A percentile compares a stretch with the other conserved stretches of the same genome.
Conservation (phyloP, 1,284 basidiomycete species). For the Lignosus rhinocerotis region DNA sequence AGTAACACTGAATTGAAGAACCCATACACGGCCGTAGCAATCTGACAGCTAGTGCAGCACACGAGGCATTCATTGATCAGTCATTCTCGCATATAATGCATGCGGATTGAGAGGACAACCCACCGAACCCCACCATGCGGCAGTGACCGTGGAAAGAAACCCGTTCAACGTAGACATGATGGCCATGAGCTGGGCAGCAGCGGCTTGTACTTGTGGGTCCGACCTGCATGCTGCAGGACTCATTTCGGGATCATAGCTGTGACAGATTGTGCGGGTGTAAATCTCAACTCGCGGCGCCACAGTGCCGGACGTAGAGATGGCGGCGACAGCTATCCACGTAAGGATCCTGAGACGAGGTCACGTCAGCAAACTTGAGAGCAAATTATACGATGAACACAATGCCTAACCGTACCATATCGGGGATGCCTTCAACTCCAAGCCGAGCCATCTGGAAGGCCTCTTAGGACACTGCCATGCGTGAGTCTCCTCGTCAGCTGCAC, state of each 20-base stretch:
- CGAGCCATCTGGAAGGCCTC: slow-evolving; percentile 7
- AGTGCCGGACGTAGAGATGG: slow-evolving; percentile 31
- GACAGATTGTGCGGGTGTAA: slow-evolving; percentile 27
- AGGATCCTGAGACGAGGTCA: slow-evolving; percentile 40
- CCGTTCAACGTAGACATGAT: slow-evolving; percentile 68
- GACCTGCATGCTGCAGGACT: slow-evolving; percentile 9
- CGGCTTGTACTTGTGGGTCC: slow-evolving; percentile 12
- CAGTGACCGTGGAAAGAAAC: slow-evolving; percentile 68
- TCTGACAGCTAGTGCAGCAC: slow-evolving; percentile 61
- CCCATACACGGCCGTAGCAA: slow-evolving; percentile 65
- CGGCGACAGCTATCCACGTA: slow-evolving; percentile 50
- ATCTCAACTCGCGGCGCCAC: slow-evolving; percentile 52
- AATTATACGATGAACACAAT: background rate
- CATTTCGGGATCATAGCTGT: slow-evolving; percentile 15
- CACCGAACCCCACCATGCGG: slow-evolving; percentile 82
- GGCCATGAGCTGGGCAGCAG: slow-evolving; percentile 25
- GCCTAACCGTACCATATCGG: slow-evolving; percentile 11
- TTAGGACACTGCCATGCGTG: background rate
- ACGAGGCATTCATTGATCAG: too few species aligned
- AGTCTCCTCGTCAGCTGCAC: background rate
- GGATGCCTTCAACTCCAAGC: slow-evolving; percentile 4
- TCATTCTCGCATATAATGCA: too few species aligned
- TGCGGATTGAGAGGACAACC: slow-evolving; percentile 18
- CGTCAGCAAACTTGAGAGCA: background rate
- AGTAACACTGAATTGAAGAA: slow-evolving; percentile 61